Evolutionary conservation across 2,329 filamentous ascomycete species (phyloP).

Genomic region (Xylaria sp.): DNA sequence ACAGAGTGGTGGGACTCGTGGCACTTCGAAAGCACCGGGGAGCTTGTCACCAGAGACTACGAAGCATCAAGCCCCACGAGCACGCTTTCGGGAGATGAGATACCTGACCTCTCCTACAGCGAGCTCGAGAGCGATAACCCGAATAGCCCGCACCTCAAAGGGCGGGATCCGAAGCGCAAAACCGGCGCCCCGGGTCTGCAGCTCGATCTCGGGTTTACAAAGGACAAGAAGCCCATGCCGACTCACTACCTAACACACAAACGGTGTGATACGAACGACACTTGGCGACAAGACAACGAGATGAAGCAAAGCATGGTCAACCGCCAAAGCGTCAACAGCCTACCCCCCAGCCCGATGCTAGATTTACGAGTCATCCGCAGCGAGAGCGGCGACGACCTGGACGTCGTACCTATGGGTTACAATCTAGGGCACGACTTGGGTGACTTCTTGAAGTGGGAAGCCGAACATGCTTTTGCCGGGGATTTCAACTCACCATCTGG

Average conservation of each 20-base stretch:
- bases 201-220: conserved; percentile 25
- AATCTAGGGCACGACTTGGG: conserved; percentile 69
- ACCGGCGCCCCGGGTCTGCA: conserved; percentile 18
- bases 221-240: conserved; percentile 40
- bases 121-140: conserved; percentile 47
- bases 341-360: conserved; percentile 64
- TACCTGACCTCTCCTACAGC: conserved; percentile 46
- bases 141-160: conserved; percentile 45
- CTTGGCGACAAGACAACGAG: conserved; percentile 53
- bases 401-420: conserved; percentile 67
- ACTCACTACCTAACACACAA: conserved; percentile 7
- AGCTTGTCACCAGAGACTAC: conserved; percentile 49
- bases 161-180: conserved; percentile 36
- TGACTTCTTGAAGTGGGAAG: conserved; percentile 69
- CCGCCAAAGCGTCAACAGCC: conserved; percentile 55
- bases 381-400: conserved; percentile 52
- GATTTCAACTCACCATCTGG: conserved; percentile 41
- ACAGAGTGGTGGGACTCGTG: conserved; percentile 64
- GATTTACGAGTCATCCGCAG: conserved; percentile 58
- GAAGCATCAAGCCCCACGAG: conserved; percentile 50
- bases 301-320: conserved; percentile 44
- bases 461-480: conserved; percentile 59
- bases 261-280: neutral
- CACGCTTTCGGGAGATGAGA: conserved; percentile 47
- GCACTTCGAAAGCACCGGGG: conserved; percentile 58